These are phyloP conservation scores for Colletotrichum incanum DNA, from an alignment of 2,329 filamentous ascomycete genomes.

Conservation along the genomic window DNA sequence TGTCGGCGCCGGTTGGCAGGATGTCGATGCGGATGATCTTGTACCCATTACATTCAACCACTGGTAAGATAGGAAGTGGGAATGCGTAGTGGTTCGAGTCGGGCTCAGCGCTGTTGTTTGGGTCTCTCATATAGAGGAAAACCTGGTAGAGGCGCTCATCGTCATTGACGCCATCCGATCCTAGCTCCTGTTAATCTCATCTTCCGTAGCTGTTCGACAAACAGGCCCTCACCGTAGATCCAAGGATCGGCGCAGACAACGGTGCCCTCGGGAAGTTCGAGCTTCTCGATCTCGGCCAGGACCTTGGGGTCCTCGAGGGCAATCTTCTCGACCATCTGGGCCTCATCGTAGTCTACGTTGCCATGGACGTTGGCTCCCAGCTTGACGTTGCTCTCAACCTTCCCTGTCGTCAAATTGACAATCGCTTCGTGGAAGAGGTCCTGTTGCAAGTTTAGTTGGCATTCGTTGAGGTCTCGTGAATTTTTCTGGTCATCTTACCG, in stretches of 20 bases:
- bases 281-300: constrained; percentile 72
- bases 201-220: neutral
- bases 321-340: constrained; percentile 70
- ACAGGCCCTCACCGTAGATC: constrained; percentile 23
- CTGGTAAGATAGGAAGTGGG: constrained; percentile 77
- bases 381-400: constrained; percentile 71
- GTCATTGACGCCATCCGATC: constrained; percentile 38
- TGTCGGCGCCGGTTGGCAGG: constrained; percentile 77
- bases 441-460: constrained; percentile 51
- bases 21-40: constrained; percentile 79
- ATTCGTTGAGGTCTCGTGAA: constrained; percentile 1
- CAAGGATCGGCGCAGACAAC: constrained; percentile 68
- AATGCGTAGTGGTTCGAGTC: constrained; percentile 80
- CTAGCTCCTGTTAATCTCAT: neutral
- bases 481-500: constrained; percentile 58
- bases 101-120: constrained; percentile 69
- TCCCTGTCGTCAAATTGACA: constrained; percentile 65
- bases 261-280: constrained; percentile 73
- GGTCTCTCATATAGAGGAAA: constrained; percentile 66
- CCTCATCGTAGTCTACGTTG: constrained; percentile 73
- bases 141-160: constrained; percentile 37
- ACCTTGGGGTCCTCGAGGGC: constrained; percentile 70
- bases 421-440: constrained; percentile 75
- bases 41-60: constrained; percentile 74
- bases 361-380: constrained; percentile 72